Evolutionary conservation across 116 monocot species (phyloP), one percentile per base, ranked within the genome.

Genomic region (Papilionanthe hybrid): DNA sequence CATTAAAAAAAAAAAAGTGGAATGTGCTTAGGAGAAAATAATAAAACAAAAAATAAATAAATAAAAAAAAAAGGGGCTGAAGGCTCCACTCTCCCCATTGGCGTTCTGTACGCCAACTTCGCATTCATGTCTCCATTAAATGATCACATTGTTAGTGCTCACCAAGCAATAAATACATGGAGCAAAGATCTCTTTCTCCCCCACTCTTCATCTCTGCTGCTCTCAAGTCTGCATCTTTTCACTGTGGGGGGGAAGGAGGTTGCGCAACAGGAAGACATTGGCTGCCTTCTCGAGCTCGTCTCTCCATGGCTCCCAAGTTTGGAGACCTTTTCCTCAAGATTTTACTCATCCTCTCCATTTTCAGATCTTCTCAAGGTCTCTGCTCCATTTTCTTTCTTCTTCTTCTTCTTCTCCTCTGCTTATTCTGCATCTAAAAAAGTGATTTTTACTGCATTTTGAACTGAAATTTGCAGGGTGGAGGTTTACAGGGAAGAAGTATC

Each of bases 61-160:
- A n/a, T n/a, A n/a, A n/a, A n/a, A n/a, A n/a, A n/a, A n/a, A n/a
- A n/a, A n/a, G n/a, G 32, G 32, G 2, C 32, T 32, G 3, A 32
- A 32, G 13, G 48, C 12, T 48, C 48, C 13, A 48, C 48, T 48
- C 48, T 48, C 3, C 53, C 3, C 53, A 53, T 53, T 63, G 5
- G 30, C 44, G 63, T 57, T 60, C 65, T 48, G 67, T 68, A 32
- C 5, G 3, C 79, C 25, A 72, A 25, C 57, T 10, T 23, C 9
- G 55, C 86, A 88, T 88, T 86, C 82, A 88, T 82, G 82, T 20
- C 74, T 19, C 9, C 86, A 86, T 73, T 91, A 77, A 90, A 91
- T 91, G 84, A 58, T 5, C 23, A 68, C 32, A 55, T 79, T 44
- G 81, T 66, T 79, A 79, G 11, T 44, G 15, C 81, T 27, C 75